Evolutionary conservation across 768 basidiomycete genomes (phyloP).

Genomic region (Pisolithus orientalis): DNA sequence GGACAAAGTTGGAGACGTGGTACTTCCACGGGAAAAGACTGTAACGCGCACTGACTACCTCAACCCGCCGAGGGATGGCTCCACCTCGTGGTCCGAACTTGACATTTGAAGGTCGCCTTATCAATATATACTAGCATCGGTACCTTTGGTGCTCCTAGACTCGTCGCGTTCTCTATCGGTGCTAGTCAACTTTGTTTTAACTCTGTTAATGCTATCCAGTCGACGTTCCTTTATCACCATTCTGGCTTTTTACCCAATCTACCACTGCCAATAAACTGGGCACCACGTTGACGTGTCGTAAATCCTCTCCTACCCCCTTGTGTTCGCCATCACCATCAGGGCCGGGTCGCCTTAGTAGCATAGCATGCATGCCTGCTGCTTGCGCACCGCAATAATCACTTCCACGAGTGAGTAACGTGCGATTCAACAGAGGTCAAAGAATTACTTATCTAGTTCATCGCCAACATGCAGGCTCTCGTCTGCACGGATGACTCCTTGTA

Average conservation of each 20-base stretch:
- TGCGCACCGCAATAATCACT: conserved; percentile 67
- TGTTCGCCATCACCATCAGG: conserved; percentile 41
- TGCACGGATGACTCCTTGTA: background rate
- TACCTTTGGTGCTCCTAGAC: too few relatives aligned
- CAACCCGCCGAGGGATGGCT: conserved; percentile 9
- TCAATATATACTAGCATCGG: conserved; percentile 8
- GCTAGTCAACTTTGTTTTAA: too few relatives aligned
- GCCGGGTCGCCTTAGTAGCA: conserved; percentile 50
- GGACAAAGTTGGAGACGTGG: conserved; percentile 64
- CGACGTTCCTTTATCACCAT: background rate
- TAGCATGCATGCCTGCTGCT: conserved; percentile 46
- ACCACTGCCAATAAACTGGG: conserved; percentile 30
- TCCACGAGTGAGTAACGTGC: conserved; percentile 2
- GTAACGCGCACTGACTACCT: conserved; percentile 25
- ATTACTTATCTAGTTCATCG: conserved; percentile 62
- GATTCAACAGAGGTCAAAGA: conserved; percentile 10
- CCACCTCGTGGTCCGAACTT: conserved; percentile 23
- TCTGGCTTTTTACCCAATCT: conserved; percentile 27
- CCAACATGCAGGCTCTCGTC: conserved; percentile 63
- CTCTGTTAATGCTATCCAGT: too few relatives aligned
- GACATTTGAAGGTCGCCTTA: background rate
- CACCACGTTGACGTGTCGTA: conserved; percentile 35
- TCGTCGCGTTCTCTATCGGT: too few relatives aligned
- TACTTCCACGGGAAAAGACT: conserved; percentile 43
- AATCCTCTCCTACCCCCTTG: conserved; percentile 38